These are phyloP conservation scores for Arabidopsis lyrata DNA, from an alignment of 441 rosid species.

Conservation along the genomic window DNA sequence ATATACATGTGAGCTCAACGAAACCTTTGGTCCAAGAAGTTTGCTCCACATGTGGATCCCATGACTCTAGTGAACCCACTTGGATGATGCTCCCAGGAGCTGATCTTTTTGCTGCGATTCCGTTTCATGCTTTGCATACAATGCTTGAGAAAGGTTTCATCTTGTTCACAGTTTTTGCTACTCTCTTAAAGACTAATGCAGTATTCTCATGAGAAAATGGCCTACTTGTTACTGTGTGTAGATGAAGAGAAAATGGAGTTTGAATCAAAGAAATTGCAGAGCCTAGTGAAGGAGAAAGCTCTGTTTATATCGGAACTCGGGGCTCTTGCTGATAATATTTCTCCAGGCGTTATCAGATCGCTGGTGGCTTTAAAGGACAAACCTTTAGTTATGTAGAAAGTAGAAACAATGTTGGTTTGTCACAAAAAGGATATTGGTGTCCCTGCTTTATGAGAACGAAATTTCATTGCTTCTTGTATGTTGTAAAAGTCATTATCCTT, in stretches of 20 bases:
- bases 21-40: slow-evolving; percentile 77
- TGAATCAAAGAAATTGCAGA: slow-evolving; percentile 74
- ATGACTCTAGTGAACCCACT: slow-evolving; percentile 64
- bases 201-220: slow-evolving; percentile 5
- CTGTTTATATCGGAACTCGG: slow-evolving; percentile 82
- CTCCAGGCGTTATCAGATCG: slow-evolving; percentile 72
- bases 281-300: slow-evolving; percentile 79
- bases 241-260: slow-evolving; percentile 66
- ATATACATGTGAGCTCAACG: slow-evolving; percentile 47
- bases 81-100: slow-evolving; percentile 90
- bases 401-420: background rate
- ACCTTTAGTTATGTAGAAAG: slow-evolving; percentile 22
- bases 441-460: background rate
- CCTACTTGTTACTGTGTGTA: slow-evolving; percentile 40
- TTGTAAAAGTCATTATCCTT: slow-evolving; percentile 23
- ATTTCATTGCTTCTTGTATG: background rate
- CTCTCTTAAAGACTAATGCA: background rate
- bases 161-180: background rate
- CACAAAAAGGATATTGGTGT: slow-evolving; percentile 1
- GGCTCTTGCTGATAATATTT: slow-evolving; percentile 74
- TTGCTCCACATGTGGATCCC: slow-evolving; percentile 77
- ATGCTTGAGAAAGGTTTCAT: slow-evolving; percentile 71
- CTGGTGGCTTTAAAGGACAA: slow-evolving; percentile 69
- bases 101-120: slow-evolving; percentile 68
- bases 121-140: slow-evolving; percentile 85